These are phyloP conservation scores for Mycena alexandri DNA, from an alignment of 768 basidiomycete genomes.

Conservation along the genomic window DNA sequence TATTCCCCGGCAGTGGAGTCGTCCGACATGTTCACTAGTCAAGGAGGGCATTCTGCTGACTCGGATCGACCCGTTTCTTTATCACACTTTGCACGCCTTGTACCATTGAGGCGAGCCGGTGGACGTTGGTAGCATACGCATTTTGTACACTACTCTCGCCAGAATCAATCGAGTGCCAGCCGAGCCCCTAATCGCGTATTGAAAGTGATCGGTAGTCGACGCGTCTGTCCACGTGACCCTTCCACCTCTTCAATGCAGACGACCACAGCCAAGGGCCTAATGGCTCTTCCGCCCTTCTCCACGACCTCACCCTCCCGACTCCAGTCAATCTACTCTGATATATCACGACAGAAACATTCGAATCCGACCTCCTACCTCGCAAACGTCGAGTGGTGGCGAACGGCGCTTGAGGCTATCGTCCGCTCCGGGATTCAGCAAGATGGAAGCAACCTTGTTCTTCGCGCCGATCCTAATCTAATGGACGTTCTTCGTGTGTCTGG, in stretches of 20 bases:
- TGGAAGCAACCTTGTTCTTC: slow-evolving; percentile 70
- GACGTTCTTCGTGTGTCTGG: slow-evolving; percentile 75
- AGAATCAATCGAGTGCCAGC: not conserved
- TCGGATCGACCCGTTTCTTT: slow-evolving; percentile 20
- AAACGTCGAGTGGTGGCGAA: slow-evolving; percentile 91
- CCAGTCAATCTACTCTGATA: slow-evolving; percentile 89
- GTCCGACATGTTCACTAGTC: slow-evolving; percentile 37
- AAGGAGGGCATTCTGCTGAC: slow-evolving; percentile 33
- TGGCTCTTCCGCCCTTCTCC: slow-evolving; percentile 59
- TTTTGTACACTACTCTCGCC: not conserved
- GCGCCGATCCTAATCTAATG: slow-evolving; percentile 64
- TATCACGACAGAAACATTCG: slow-evolving; percentile 84
- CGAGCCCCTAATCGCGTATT: slow-evolving; percentile 25
- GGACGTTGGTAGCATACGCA: slow-evolving; percentile 9
- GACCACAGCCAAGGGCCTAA: slow-evolving; percentile 30
- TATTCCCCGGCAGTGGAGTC: slow-evolving; percentile 43
- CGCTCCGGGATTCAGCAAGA: slow-evolving; percentile 65
- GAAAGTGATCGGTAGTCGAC: not conserved
- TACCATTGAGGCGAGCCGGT: slow-evolving; percentile 20
- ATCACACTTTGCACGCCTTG: slow-evolving; percentile 28
- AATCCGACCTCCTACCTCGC: slow-evolving; percentile 87
- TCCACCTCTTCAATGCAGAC: slow-evolving; percentile 27
- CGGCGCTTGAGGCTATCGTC: slow-evolving; percentile 72
- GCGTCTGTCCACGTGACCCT: slow-evolving; percentile 15
- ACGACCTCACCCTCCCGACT: slow-evolving; percentile 67